A percentile compares a stretch with the other conserved stretches of the same genome.
phyloP scores from a whole-genome alignment of 805 yeast species.

The Lipomyces yamanashiensis region DNA sequence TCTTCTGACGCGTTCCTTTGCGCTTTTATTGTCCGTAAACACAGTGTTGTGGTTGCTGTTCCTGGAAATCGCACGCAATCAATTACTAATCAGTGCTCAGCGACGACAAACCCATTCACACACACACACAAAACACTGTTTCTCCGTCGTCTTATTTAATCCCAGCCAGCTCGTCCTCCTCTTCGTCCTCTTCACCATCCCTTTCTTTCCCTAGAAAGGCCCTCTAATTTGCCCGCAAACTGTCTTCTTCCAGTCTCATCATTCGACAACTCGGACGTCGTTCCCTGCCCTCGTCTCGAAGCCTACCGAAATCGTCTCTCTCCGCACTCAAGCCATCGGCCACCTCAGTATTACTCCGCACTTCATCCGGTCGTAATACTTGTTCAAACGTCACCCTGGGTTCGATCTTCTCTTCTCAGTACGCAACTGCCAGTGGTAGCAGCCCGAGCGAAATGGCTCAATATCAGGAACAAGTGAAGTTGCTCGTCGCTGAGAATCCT shows the following conservation, averaged over 20 bases:
- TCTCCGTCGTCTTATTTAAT: no score
- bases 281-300: background rate
- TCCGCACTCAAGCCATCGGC: background rate
- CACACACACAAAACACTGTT: no score
- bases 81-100: no score
- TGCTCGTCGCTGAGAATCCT: conserved; percentile 65
- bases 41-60: no score
- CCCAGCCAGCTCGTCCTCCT: no score
- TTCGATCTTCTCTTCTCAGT: conserved; percentile 10
- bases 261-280: conserved; percentile 10
- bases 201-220: background rate
- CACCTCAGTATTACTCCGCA: conserved; percentile 4
- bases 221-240: background rate
- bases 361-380: background rate
- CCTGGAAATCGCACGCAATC: no score
- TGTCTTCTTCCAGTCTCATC: conserved; percentile 7
- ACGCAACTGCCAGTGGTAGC: conserved; percentile 15
- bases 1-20: no score
- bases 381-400: conserved; percentile 8
- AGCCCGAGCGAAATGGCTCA: conserved; percentile 29
- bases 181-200: background rate
- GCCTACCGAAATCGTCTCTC: background rate
- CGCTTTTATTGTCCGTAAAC: no score
- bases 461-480: conserved; percentile 48
- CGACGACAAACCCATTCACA: no score